Evolutionary conservation across 2,329 filamentous ascomycete species (phyloP).

Genomic region (Trichoderma sp.): DNA sequence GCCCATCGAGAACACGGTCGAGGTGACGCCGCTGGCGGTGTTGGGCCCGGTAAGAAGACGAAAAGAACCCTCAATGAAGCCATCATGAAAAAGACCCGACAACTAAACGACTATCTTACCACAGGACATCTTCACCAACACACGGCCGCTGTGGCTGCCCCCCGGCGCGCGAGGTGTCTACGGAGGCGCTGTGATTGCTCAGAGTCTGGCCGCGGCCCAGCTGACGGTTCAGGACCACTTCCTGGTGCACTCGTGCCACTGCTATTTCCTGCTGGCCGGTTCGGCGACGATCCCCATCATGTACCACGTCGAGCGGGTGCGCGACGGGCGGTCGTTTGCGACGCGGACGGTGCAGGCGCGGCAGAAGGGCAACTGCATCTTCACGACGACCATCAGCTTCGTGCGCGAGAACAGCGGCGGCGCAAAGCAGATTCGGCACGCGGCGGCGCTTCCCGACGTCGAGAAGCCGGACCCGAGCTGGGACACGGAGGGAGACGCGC

Average conservation of each 20-base stretch:
- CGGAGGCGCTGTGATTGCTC: conserved; percentile 89
- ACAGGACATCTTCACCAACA: conserved; percentile 95
- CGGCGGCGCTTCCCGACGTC: conserved; percentile 57
- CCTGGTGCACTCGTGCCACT: conserved; percentile 93
- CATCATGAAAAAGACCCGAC: too few relatives aligned
- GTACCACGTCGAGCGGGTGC: conserved; percentile 92
- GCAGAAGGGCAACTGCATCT: conserved; percentile 86
- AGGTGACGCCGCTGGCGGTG: conserved; percentile 76
- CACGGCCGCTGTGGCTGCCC: conserved; percentile 87
- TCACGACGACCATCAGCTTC: conserved; percentile 93
- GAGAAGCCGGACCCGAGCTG: conserved; percentile 40
- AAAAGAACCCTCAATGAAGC: neutral
- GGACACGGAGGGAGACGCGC: conserved; percentile 49
- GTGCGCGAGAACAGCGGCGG: conserved; percentile 64
- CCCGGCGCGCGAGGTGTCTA: conserved; percentile 91
- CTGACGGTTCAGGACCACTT: conserved; percentile 81
- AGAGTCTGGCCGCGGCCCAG: conserved; percentile 85
- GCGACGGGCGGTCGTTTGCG: conserved; percentile 85
- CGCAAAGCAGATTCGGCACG: conserved; percentile 60
- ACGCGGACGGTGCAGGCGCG: conserved; percentile 95
- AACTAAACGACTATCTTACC: neutral
- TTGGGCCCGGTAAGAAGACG: conserved; percentile 65
- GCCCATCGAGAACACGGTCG: conserved; percentile 84
- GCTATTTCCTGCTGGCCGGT: conserved; percentile 95
- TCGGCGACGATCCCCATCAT: conserved; percentile 82